These are phyloP conservation scores for Phalaenopsis equestris DNA, from an alignment of 106 monocot genomes.

Conservation along the genomic window DNA sequence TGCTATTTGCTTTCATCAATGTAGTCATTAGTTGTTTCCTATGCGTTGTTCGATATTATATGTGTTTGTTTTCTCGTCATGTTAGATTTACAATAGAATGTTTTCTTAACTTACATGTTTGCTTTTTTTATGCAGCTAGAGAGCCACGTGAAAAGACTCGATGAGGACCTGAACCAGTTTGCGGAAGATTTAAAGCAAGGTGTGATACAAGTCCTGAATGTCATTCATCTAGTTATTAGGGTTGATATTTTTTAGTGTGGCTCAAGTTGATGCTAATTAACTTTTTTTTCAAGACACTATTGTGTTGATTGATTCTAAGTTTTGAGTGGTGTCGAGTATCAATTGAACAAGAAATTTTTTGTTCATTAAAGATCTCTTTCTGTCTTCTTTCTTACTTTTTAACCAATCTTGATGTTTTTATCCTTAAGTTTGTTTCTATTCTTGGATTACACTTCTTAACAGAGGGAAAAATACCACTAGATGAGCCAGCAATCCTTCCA, in stretches of 20 bases:
- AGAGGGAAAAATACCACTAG: slow-evolving; percentile 86
- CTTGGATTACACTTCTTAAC: neutral
- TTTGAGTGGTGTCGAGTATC: too few relatives aligned
- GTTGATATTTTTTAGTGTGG: neutral
- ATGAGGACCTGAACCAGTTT: slow-evolving; percentile 92
- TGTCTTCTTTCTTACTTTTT: neutral
- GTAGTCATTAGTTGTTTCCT: neutral
- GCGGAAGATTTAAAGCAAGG: slow-evolving; percentile 99
- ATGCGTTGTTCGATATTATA: neutral
- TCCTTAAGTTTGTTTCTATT: neutral
- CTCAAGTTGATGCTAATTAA: neutral
- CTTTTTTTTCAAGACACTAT: neutral
- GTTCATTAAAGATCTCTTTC: neutral
- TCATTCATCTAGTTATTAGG: neutral
- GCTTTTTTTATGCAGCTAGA: slow-evolving; percentile 54
- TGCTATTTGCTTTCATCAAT: too few relatives aligned
- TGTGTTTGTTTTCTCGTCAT: neutral
- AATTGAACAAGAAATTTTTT: too few relatives aligned
- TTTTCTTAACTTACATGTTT: too few relatives aligned
- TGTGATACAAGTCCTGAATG: slow-evolving; percentile 9
- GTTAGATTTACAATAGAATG: too few relatives aligned
- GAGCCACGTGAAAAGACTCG: slow-evolving; percentile 88
- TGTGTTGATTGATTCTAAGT: neutral
- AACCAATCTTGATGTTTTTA: neutral
- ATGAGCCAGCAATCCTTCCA: slow-evolving; percentile 91